These are phyloP conservation scores for Helianthus annuus DNA, from an alignment of 129 eudicot species.

Conservation along the genomic window HanXRQr2.0-SUNRISE NC_035446.2:89872711-89873210, in stretches of 20 bases:
- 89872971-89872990: background rate
- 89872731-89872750: too few species aligned
- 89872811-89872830: too few species aligned
- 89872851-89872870: background rate
- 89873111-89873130: too few species aligned
- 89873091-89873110: background rate
- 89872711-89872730: too few species aligned
- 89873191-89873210: too few species aligned
- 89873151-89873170: too few species aligned
- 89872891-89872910: background rate
- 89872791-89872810: too few species aligned
- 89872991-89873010: slow-evolving; percentile 9
- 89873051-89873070: slow-evolving; percentile 14
- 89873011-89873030: slow-evolving; percentile 30
- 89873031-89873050: background rate
- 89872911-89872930: background rate
- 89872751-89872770: too few species aligned
- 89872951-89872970: background rate
- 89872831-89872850: too few species aligned
- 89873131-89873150: too few species aligned
- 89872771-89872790: too few species aligned
- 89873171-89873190: too few species aligned
- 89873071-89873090: slow-evolving; percentile 21
- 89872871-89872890: background rate
- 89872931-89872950: background rate